phyloP scores from a whole-genome alignment of 2,329 filamentous ascomycete species.

The Bertia moriformis region DNA sequence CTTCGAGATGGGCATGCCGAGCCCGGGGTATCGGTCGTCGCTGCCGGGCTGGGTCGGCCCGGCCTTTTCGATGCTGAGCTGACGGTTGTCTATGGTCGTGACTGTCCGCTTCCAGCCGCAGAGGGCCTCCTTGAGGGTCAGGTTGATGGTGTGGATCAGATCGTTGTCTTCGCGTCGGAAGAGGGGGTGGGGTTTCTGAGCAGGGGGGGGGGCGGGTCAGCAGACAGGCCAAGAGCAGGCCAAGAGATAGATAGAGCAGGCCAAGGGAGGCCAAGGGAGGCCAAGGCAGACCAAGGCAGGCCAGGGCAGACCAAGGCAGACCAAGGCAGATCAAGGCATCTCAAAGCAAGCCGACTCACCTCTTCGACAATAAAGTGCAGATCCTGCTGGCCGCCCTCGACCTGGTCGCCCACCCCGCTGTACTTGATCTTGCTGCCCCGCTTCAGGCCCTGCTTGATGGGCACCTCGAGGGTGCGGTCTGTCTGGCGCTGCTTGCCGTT shows the following conservation, averaged over 20 bases:
- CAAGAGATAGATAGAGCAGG: too few species aligned
- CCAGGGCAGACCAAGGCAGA: not conserved
- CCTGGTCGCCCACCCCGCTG: constrained; percentile 90
- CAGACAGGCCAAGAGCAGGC: too few species aligned
- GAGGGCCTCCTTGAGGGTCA: constrained; percentile 82
- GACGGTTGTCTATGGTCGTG: constrained; percentile 81
- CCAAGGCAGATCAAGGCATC: not conserved
- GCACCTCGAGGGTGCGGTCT: constrained; percentile 83
- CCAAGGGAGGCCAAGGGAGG: too few species aligned
- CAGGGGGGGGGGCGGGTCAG: not conserved
- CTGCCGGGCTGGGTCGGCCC: constrained; percentile 78
- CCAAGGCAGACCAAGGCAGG: not conserved
- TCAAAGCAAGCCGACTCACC: constrained; percentile 35
- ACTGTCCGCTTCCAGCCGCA: constrained; percentile 91
- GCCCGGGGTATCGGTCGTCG: constrained; percentile 64
- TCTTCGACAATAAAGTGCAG: constrained; percentile 89
- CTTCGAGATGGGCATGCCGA: constrained; percentile 94
- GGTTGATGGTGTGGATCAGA: constrained; percentile 61
- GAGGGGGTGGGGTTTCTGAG: constrained; percentile 69
- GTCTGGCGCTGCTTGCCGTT: constrained; percentile 72
- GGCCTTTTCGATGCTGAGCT: constrained; percentile 62
- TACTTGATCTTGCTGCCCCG: constrained; percentile 98
- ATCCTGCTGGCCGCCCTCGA: constrained; percentile 90
- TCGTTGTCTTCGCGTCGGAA: constrained; percentile 84
- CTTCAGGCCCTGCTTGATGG: constrained; percentile 89